Conservation (phyloP, 1,284 basidiomycete species). For the Laetiporus sulphureus region DNA sequence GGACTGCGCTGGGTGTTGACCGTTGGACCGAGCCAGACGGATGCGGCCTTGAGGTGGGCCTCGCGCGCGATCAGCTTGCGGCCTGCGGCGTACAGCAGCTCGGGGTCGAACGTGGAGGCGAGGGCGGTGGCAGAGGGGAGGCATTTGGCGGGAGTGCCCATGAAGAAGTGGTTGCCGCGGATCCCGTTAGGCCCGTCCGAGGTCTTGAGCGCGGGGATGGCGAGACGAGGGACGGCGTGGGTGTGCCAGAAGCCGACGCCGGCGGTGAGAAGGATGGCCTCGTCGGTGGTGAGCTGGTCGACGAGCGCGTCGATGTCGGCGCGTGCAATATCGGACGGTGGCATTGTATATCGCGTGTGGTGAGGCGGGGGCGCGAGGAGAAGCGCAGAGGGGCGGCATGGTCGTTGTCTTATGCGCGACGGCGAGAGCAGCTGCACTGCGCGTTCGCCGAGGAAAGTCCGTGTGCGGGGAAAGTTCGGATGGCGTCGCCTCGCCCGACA, state of each 20-base stretch:
- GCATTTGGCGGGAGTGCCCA: conserved; percentile 53
- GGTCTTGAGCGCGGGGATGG: conserved; percentile 68
- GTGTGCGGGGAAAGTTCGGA: too few relatives aligned
- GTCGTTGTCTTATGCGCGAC: too few relatives aligned
- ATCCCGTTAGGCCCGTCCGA: conserved; percentile 70
- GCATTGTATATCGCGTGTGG: too few relatives aligned
- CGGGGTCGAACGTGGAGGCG: conserved; percentile 67
- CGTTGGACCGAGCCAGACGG: conserved; percentile 70
- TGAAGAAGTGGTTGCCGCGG: conserved; percentile 32
- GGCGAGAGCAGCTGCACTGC: too few relatives aligned
- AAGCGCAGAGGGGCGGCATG: too few relatives aligned
- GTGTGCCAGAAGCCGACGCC: conserved; percentile 79
- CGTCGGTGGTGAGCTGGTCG: conserved; percentile 61
- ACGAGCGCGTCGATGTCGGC: conserved; percentile 55
- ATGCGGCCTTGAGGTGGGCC: conserved; percentile 61
- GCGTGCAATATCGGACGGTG: conserved; percentile 61
- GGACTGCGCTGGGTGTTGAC: conserved; percentile 78
- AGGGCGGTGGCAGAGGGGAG: conserved; percentile 62
- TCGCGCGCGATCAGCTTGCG: conserved; percentile 63
- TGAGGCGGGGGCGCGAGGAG: too few relatives aligned
- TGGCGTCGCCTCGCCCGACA: too few relatives aligned
- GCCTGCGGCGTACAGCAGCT: conserved; percentile 59
- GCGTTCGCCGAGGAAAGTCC: too few relatives aligned
- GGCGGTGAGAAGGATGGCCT: conserved; percentile 62
- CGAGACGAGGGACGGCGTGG: conserved; percentile 52